Base-by-base conservation (phyloP, 306 rosid species). In the Psophocarpus tetragonolobus region DNA sequence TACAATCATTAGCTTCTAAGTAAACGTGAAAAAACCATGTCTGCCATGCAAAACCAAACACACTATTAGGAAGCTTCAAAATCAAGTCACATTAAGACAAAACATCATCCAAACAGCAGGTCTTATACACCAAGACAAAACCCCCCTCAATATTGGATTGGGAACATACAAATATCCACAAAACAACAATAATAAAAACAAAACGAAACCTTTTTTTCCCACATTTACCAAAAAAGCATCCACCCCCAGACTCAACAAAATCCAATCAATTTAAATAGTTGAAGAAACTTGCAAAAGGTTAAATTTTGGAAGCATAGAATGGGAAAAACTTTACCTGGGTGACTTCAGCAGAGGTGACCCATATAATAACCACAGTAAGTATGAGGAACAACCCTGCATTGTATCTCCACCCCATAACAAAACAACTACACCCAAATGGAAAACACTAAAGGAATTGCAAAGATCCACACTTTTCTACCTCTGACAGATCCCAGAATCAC, bases 311-410 rank as follows among this genome's bases (percentile, higher is more conserved):
- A 18, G 51, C 13, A 44, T 0, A 14, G 66, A 32, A 66, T 35
- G 48, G 44, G 50, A 29, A 71, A 33, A 35, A 81, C 0, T 79
- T 15, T 73, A 92, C 99, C 97, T 96, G 99, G 39, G 99, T 95
- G 42, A 95, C 97, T 87, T 95, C 99, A 29, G 99, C 97, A 17
- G 99, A 95, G 81, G 88, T 80, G 18, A 95, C 98, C 99, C 99
- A 96, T 47, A 92, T 96, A 75, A 96, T 62, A 67, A 96, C 96
- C 53, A 92, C 99, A 57, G 91, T 86, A 32, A 70, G 96, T 79
- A 93, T 91, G 38, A 92, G 93, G 78, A 90, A 83, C 87, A 96
- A 83, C 39, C 97, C 99, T 64, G 91, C 93, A 50, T 85, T 92
- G 44, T 91, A 96, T 72, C 85, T 96, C 93, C 90, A 92, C 80